These are phyloP conservation scores for Gossypioides kirkii DNA, from an alignment of 345 rosid species.

Conservation along the genomic window DNA sequence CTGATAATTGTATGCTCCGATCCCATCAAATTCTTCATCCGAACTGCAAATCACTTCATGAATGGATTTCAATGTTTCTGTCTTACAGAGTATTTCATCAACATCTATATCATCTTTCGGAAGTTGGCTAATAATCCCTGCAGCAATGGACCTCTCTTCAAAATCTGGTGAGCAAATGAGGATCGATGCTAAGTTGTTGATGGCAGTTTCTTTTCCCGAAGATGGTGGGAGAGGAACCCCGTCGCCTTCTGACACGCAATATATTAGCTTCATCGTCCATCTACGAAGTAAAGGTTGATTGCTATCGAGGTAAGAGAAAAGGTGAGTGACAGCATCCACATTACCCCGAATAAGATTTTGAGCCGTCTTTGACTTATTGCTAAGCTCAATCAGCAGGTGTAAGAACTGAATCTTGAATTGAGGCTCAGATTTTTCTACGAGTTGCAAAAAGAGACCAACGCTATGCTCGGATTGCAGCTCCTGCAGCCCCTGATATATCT, in stretches of 20 bases:
- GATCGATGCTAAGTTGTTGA: constrained; percentile 33
- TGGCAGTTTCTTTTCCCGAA: constrained; percentile 35
- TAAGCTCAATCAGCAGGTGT: constrained; percentile 40
- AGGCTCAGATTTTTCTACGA: constrained; percentile 24
- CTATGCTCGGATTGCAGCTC: constrained; percentile 48
- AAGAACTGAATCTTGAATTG: constrained; percentile 34
- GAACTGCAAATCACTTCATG: constrained; percentile 36
- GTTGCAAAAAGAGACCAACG: constrained; percentile 34
- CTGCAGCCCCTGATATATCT: constrained; percentile 32
- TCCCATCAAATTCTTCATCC: constrained; percentile 23
- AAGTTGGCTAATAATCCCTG: constrained; percentile 45
- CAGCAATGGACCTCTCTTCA: constrained; percentile 46
- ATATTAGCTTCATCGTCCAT: constrained; percentile 41
- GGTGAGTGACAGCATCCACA: constrained; percentile 25
- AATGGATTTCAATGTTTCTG: constrained; percentile 45
- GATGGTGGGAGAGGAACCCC: constrained; percentile 45
- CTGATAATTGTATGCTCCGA: constrained; percentile 11
- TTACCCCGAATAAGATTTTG: constrained; percentile 29
- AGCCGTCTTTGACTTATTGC: constrained; percentile 35
- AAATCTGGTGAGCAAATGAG: constrained; percentile 30
- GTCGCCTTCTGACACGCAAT: constrained; percentile 34
- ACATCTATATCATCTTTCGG: constrained; percentile 39
- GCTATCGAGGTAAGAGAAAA: constrained; percentile 33
- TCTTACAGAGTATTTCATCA: constrained; percentile 38
- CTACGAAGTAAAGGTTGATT: constrained; percentile 24